A percentile compares a stretch with the other conserved stretches of the same genome.
phyloP scores from a whole-genome alignment of 2,329 filamentous ascomycete species.

The Ploettnerulaceae sp. region DNA sequence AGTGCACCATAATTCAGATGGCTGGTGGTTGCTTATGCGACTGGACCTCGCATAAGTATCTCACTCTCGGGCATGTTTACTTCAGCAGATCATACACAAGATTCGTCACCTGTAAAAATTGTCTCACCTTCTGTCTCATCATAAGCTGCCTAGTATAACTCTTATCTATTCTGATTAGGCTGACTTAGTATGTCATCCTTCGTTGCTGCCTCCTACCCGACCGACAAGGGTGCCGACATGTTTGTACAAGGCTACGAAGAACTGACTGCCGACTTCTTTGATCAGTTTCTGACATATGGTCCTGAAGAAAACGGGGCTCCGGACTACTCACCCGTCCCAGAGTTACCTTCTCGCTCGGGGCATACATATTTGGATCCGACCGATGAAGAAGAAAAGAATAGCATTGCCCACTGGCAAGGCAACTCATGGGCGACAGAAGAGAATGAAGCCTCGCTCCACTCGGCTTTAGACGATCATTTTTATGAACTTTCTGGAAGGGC shows the following conservation, averaged over 20 bases:
- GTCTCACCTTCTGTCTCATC: conserved; percentile 16
- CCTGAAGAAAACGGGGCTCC: conserved; percentile 38
- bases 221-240: conserved; percentile 49
- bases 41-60: conserved; percentile 31
- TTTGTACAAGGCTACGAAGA: conserved; percentile 44
- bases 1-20: conserved; percentile 27
- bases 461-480: conserved; percentile 18
- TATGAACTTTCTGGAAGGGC: conserved; percentile 31
- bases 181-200: conserved; percentile 27
- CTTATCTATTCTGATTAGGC: conserved; percentile 9
- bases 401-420: conserved; percentile 15
- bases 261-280: conserved; percentile 57
- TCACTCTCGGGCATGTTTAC: conserved; percentile 24
- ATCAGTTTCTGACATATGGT: conserved; percentile 57
- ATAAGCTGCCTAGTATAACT: conserved; percentile 14
- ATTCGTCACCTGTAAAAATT: conserved; percentile 23
- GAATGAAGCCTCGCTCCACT: conserved; percentile 19
- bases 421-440: conserved; percentile 17
- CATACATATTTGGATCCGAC: conserved; percentile 19
- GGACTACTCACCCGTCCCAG: conserved; percentile 41
- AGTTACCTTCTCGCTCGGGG: conserved; percentile 39
- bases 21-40: conserved; percentile 21
- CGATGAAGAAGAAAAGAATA: conserved; percentile 17
- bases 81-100: conserved; percentile 21
- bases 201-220: conserved; percentile 28